Percentiles rank a stretch among this genome's conserved stretches.
phyloP scores from a whole-genome alignment of 2,329 filamentous ascomycete genomes.

The Cercospora sojina region DNA sequence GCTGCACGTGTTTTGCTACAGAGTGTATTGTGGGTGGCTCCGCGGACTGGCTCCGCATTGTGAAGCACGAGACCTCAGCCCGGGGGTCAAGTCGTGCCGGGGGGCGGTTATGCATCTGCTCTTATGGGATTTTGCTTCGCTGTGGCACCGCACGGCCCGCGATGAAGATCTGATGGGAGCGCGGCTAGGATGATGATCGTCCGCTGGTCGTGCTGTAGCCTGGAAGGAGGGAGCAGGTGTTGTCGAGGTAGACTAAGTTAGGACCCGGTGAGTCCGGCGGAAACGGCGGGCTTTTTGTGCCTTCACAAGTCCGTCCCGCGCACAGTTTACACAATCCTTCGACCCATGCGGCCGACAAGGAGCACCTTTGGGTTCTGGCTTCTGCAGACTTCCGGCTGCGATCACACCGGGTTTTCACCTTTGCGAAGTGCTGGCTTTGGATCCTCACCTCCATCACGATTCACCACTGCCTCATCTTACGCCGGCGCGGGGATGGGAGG shows the following conservation, averaged over 20 bases:
- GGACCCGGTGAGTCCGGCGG: background rate
- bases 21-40: background rate
- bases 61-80: background rate
- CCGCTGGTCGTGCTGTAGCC: background rate
- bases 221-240: background rate
- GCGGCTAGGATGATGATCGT: background rate
- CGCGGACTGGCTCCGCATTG: background rate
- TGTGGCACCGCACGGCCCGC: background rate
- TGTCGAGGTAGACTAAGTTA: background rate
- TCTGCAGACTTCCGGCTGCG: background rate
- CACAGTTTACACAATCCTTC: background rate
- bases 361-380: background rate
- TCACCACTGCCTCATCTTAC: background rate
- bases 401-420: background rate
- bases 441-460: background rate
- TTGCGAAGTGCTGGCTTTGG: background rate
- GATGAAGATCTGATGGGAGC: background rate
- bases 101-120: background rate
- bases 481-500: conserved; percentile 1
- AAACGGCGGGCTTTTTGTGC: background rate
- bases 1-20: background rate
- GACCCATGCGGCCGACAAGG: background rate
- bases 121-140: background rate
- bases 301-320: background rate
- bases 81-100: background rate